A percentile compares a stretch with the other conserved stretches of the same genome.
phyloP scores from a whole-genome alignment of 1,139 yeast genomes.

The Diutina siamensis region DNA sequence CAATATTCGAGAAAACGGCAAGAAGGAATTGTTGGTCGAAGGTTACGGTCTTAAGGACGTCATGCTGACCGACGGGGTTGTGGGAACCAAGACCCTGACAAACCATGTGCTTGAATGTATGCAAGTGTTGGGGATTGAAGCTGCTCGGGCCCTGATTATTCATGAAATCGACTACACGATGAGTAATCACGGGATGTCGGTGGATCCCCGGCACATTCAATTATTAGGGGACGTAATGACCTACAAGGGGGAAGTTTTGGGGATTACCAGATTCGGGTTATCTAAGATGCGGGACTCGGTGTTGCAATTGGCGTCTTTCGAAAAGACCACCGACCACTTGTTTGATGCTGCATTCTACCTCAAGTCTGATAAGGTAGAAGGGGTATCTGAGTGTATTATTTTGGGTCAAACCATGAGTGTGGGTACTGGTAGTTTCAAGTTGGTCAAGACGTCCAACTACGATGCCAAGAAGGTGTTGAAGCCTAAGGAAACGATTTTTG shows the following conservation, averaged over 20 bases:
- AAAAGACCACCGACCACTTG: conserved; percentile 95
- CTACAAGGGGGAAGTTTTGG: conserved; percentile 94
- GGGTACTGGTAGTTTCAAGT: conserved; percentile 94
- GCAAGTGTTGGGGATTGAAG: conserved; percentile 91
- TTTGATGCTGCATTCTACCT: conserved; percentile 97
- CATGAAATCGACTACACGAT: conserved; percentile 94
- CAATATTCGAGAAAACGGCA: conserved; percentile 77
- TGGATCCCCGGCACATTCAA: conserved; percentile 98
- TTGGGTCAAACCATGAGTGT: conserved; percentile 95
- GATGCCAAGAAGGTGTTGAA: conserved; percentile 12
- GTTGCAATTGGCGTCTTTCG: conserved; percentile 91
- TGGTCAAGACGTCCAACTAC: conserved; percentile 49
- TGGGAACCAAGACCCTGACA: conserved; percentile 78
- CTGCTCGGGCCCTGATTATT: conserved; percentile 88
- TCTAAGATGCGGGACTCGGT: conserved; percentile 99
- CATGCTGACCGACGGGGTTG: conserved; percentile 95
- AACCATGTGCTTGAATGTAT: conserved; percentile 89
- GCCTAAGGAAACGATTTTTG: conserved; percentile 1
- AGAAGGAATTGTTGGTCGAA: conserved; percentile 87
- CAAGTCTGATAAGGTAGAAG: conserved; percentile 93
- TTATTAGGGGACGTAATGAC: conserved; percentile 97
- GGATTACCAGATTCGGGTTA: conserved; percentile 95
- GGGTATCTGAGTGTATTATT: conserved; percentile 96
- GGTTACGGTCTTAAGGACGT: conserved; percentile 95
- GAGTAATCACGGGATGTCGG: conserved; percentile 99